A percentile compares a stretch with the other conserved stretches of the same genome.
phyloP scores from a whole-genome alignment of 768 basidiomycete species.

The Kwoniella heveanensis region DNA sequence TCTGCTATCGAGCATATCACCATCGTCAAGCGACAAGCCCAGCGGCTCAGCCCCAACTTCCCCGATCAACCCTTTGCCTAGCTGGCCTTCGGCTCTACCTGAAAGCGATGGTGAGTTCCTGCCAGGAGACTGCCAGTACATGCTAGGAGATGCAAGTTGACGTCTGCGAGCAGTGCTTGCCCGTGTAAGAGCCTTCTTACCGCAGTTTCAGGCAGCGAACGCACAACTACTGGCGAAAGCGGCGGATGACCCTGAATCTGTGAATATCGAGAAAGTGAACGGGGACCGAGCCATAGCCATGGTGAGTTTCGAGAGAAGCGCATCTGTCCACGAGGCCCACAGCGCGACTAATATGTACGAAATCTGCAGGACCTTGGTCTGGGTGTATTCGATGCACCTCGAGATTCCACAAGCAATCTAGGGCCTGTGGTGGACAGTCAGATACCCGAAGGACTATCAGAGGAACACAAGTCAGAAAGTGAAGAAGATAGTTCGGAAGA shows the following conservation, averaged over 20 bases:
- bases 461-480: conserved; percentile 5
- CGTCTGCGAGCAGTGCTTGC: conserved; percentile 24
- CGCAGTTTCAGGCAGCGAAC: conserved; percentile 36
- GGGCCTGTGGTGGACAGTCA: conserved; percentile 33
- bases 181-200: conserved; percentile 38
- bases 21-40: not conserved
- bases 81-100: conserved; percentile 13
- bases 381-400: conserved; percentile 39
- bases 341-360: conserved; percentile 3
- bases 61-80: conserved; percentile 7
- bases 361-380: conserved; percentile 38
- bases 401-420: conserved; percentile 19
- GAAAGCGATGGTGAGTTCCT: conserved; percentile 29
- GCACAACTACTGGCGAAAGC: conserved; percentile 27
- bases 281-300: conserved; percentile 42
- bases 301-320: conserved; percentile 24
- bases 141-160: too few relatives aligned
- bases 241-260: conserved; percentile 30
- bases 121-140: too few relatives aligned
- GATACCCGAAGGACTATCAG: conserved; percentile 2
- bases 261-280: conserved; percentile 40
- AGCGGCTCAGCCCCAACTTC: not conserved
- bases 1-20: conserved; percentile 14
- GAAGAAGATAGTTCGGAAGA: conserved; percentile 6
- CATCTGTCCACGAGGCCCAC: not conserved